A percentile compares a stretch with the other conserved stretches of the same genome.
Conservation (phyloP, 2,329 filamentous ascomycete species). For the Balansia obtecta region DNA sequence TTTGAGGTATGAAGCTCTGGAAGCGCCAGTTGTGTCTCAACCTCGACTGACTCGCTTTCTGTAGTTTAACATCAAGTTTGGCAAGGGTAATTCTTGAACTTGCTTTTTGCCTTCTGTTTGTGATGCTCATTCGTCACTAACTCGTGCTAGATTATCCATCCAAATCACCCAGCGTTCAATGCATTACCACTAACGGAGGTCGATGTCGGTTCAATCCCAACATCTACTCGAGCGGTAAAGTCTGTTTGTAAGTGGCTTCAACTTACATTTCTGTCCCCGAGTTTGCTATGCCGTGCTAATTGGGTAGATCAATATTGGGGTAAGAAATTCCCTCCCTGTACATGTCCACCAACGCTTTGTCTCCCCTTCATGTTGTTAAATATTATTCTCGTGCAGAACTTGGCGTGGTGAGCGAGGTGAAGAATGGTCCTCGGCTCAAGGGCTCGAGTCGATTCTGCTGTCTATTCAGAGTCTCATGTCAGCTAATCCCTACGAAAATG, state of each 20-base stretch:
- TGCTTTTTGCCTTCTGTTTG: neutral
- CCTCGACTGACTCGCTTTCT: neutral
- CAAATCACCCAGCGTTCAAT: slow-evolving; percentile 48
- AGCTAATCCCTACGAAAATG: slow-evolving; percentile 86
- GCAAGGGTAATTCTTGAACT: slow-evolving; percentile 42
- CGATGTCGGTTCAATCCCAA: slow-evolving; percentile 91
- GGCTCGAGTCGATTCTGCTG: slow-evolving; percentile 83
- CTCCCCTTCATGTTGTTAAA: neutral
- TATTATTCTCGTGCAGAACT: slow-evolving; percentile 45
- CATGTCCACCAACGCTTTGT: neutral
- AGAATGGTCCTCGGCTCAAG: slow-evolving; percentile 93
- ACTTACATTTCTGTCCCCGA: neutral
- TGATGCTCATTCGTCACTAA: neutral
- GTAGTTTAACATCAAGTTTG: slow-evolving; percentile 67
- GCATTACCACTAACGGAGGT: slow-evolving; percentile 79
- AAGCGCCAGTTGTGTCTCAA: neutral
- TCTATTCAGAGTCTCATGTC: slow-evolving; percentile 97
- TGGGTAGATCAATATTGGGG: slow-evolving; percentile 67
- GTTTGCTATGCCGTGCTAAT: neutral
- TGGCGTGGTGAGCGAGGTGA: slow-evolving; percentile 87
- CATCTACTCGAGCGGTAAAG: slow-evolving; percentile 82
- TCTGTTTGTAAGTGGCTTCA: slow-evolving; percentile 61
- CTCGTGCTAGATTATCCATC: slow-evolving; percentile 61
- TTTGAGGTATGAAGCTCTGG: slow-evolving; percentile 58
- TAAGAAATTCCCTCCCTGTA: slow-evolving; percentile 26